phyloP scores from a whole-genome alignment of 768 basidiomycete species.

The Russula earlei region DNA sequence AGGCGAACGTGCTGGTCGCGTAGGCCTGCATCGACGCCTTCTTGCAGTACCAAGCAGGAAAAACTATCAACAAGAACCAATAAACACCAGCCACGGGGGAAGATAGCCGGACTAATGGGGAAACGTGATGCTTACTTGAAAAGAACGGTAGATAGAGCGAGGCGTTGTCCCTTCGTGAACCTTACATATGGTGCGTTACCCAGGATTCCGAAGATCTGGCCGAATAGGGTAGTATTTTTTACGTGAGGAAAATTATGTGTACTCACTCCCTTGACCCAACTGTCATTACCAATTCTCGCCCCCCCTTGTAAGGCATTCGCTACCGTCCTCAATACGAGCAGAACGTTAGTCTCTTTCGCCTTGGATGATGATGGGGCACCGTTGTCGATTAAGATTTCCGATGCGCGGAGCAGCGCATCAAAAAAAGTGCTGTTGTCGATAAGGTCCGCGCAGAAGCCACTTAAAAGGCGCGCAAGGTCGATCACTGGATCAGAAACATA shows the following conservation, averaged over 20 bases:
- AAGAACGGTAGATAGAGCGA: slow-evolving; percentile 71
- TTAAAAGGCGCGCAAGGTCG: slow-evolving; percentile 72
- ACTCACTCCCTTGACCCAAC: slow-evolving; percentile 46
- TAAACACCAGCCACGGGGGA: slow-evolving; percentile 4
- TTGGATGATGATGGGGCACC: slow-evolving; percentile 54
- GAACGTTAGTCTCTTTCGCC: slow-evolving; percentile 72
- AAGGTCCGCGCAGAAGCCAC: slow-evolving; percentile 50
- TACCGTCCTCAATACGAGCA: slow-evolving; percentile 69
- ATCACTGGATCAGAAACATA: slow-evolving; percentile 44
- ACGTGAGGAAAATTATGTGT: neutral
- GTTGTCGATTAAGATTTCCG: slow-evolving; percentile 49
- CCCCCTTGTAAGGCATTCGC: slow-evolving; percentile 70
- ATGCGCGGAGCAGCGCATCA: slow-evolving; percentile 52
- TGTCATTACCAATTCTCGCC: slow-evolving; percentile 31
- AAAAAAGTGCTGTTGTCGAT: slow-evolving; percentile 45
- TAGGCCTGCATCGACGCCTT: slow-evolving; percentile 31
- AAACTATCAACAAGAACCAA: slow-evolving; percentile 38
- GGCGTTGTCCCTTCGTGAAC: slow-evolving; percentile 60
- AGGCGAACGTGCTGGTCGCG: slow-evolving; percentile 38
- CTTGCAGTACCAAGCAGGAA: slow-evolving; percentile 47
- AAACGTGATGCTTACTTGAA: slow-evolving; percentile 63
- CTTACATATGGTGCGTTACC: slow-evolving; percentile 40
- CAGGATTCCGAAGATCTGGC: slow-evolving; percentile 50
- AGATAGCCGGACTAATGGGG: neutral
- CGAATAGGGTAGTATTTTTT: neutral